Percentiles rank a stretch among this genome's conserved stretches.
phyloP scores from a whole-genome alignment of 331 rosid genomes.

The Dryas integrifolia region DNA sequence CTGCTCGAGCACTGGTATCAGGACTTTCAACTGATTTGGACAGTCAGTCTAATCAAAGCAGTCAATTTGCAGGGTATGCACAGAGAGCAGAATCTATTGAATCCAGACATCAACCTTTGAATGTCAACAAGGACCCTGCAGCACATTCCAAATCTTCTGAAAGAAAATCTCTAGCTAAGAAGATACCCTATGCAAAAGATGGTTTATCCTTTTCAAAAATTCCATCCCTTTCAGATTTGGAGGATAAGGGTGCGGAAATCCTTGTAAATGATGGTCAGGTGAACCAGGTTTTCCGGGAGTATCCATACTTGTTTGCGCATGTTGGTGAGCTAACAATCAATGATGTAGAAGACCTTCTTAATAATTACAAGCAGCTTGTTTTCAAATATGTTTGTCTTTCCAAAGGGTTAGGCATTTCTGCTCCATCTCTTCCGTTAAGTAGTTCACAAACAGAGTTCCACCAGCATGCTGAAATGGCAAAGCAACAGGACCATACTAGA shows the following conservation, averaged over 20 bases:
- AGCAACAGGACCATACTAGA: slow-evolving; percentile 40
- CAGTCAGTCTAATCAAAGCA: slow-evolving; percentile 42
- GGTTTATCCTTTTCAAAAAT: slow-evolving; percentile 41
- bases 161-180: slow-evolving; percentile 41
- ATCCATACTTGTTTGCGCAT: slow-evolving; percentile 75
- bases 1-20: slow-evolving; percentile 71
- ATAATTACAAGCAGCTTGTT: slow-evolving; percentile 78
- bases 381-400: slow-evolving; percentile 77
- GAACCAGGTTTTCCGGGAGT: slow-evolving; percentile 63
- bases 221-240: slow-evolving; percentile 88
- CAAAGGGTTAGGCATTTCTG: slow-evolving; percentile 59
- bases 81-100: slow-evolving; percentile 39
- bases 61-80: slow-evolving; percentile 40
- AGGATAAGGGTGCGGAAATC: slow-evolving; percentile 74
- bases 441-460: slow-evolving; percentile 40
- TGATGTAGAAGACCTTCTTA: slow-evolving; percentile 81
- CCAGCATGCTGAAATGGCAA: slow-evolving; percentile 38
- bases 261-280: slow-evolving; percentile 63
- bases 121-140: slow-evolving; percentile 40
- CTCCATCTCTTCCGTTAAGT: slow-evolving; percentile 37
- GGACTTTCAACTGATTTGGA: slow-evolving; percentile 67
- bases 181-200: slow-evolving; percentile 39
- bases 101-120: slow-evolving; percentile 38
- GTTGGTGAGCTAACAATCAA: slow-evolving; percentile 67
- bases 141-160: slow-evolving; percentile 40